Base-by-base conservation (phyloP, 768 basidiomycete species). In the Porphyrellus cyaneotinctus region DNA sequence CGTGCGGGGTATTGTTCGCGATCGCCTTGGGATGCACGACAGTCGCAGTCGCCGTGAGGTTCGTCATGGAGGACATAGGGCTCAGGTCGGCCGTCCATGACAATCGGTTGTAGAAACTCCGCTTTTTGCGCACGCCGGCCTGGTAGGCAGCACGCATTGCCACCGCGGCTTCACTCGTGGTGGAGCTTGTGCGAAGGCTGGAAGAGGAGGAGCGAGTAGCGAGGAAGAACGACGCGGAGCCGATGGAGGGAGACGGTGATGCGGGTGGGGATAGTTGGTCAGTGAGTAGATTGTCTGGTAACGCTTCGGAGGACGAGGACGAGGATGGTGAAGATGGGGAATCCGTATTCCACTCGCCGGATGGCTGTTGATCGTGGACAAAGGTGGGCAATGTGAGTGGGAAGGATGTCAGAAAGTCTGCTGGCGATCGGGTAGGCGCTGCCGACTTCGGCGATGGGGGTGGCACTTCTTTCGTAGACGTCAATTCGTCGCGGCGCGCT, bases 381-480 rank as follows among this genome's bases (percentile, higher is more conserved):
- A 68, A 46, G 60, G 72, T 63, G 17, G 83, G 82, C 14, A 87
- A 69, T 45, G 84, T 73, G 54, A 87, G 70, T 47, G 82, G 76
- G 64, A 85, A 78, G 2, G 82, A 77, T 45, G 75, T 75, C 35
- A 77, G 71, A 62, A 77, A 81, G 43, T 80, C 75, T 42, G 73
- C 70, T 2, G 72, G 70, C 10, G 67, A 64, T 43, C 70, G 69
- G 10, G 59, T 67, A 52, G 66, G 68, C 46, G 64, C 64, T 52
- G 52, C 57, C 17, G 43, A n/a, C 48, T 47, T 44, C 41, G 47
- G 50, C 4, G 45, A 48, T 1, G 46, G 38, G 2, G 52, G 45
- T 13, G 42, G 20, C 12, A 35, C 51, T 14, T 60, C 57, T 33
- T 54, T 58, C 30, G 49, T 43, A 18, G 70, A 61, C 33, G 70